Evolutionary conservation across 345 rosid species (phyloP).

Genomic region (Eucalyptus erythrocorys): DNA sequence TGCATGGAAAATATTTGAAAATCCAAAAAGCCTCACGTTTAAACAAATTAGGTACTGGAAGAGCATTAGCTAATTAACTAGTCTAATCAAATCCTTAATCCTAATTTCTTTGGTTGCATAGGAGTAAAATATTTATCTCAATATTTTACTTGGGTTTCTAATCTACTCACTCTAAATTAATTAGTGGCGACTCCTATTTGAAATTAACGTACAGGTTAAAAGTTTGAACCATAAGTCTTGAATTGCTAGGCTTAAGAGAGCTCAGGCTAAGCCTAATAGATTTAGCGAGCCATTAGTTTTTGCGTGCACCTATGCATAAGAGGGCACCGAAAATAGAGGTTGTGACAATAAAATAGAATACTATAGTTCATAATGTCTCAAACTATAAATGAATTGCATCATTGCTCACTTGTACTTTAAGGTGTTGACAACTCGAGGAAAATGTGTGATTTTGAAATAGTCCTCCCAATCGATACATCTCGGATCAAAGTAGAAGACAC

Average conservation of each 20-base stretch:
- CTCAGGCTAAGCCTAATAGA: rapidly evolving
- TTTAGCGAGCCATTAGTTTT: no score
- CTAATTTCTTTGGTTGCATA: rapidly evolving
- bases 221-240: no score
- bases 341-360: neutral
- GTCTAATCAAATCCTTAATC: no score
- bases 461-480: constrained; percentile 38
- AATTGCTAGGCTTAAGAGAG: no score
- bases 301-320: rapidly evolving
- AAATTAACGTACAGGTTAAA: no score
- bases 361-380: neutral
- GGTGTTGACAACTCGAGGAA: constrained; percentile 21
- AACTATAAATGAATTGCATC: neutral
- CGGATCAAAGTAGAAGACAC: constrained; percentile 31
- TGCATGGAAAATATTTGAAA: no score
- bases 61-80: no score
- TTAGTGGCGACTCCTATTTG: rapidly evolving
- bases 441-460: constrained; percentile 25
- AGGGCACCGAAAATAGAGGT: no score
- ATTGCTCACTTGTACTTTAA: neutral
- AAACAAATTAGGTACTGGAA: no score
- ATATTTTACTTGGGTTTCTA: no score
- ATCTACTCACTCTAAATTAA: rapidly evolving
- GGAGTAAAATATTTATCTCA: rapidly evolving
- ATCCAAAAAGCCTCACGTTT: no score